Percentiles rank a stretch among this genome's conserved stretches.
Conservation (phyloP, 305 asterid genomes). For the Solanum hybrid region DNA sequence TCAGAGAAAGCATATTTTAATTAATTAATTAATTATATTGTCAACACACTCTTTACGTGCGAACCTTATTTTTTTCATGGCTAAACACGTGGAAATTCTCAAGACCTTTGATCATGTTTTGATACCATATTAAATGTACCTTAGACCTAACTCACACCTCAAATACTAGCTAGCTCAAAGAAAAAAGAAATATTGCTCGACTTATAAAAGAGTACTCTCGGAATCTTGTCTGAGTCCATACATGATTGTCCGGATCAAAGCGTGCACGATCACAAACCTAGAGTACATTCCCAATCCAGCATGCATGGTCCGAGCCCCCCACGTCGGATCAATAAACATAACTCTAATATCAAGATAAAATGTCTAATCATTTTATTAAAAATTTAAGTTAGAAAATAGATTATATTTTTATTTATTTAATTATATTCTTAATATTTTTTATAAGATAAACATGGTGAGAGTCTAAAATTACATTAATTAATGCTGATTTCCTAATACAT, state of each 20-base stretch:
- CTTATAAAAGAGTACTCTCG: background rate
- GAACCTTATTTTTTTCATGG: background rate
- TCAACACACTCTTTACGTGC: background rate
- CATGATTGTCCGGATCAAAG: background rate
- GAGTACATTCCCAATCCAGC: background rate
- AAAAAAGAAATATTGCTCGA: background rate
- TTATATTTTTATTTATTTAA: too few species aligned
- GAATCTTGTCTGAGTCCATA: background rate
- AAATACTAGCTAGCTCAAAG: background rate
- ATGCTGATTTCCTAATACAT: background rate
- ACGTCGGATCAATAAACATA: background rate
- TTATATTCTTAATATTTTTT: background rate
- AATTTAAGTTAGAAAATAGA: background rate
- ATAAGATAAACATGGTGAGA: background rate
- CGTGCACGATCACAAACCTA: background rate
- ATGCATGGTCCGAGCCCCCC: background rate
- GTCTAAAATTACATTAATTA: background rate
- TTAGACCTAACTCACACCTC: background rate
- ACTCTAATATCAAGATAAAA: background rate
- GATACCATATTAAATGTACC: background rate
- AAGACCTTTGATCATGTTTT: background rate
- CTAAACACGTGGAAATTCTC: background rate
- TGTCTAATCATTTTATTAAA: too few species aligned
- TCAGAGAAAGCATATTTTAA: background rate
- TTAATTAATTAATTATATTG: background rate